phyloP scores from a whole-genome alignment of 768 basidiomycete genomes.

The Tremella fuciformis region DNA sequence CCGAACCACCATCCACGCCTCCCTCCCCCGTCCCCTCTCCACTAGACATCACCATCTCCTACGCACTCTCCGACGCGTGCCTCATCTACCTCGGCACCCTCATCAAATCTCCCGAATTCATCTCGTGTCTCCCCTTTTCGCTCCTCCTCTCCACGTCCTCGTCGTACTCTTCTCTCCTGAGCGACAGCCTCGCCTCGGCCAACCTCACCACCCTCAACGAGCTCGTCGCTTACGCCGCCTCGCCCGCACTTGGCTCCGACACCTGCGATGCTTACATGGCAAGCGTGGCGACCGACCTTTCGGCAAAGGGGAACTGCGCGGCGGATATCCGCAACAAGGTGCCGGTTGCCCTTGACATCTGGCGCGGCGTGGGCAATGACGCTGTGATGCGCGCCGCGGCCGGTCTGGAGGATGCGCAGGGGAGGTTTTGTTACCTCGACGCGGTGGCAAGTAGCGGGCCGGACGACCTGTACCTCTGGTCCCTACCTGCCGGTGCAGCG shows the following conservation, averaged over 20 bases:
- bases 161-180: conserved; percentile 30
- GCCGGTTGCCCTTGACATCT: conserved; percentile 23
- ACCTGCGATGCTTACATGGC: conserved; percentile 29
- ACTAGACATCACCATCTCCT: conserved; percentile 36
- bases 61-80: conserved; percentile 29
- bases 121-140: conserved; percentile 41
- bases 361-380: conserved; percentile 32
- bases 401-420: conserved; percentile 26
- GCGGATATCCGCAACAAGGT: conserved; percentile 25
- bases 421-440: conserved; percentile 41
- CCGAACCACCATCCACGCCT: conserved; percentile 14
- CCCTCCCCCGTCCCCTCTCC: conserved; percentile 35
- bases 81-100: conserved; percentile 34
- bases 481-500: conserved; percentile 34
- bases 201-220: conserved; percentile 34
- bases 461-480: conserved; percentile 46
- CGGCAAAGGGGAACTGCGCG: conserved; percentile 27
- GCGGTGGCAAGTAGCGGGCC: conserved; percentile 25
- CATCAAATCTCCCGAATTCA: conserved; percentile 28
- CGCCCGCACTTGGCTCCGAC: conserved; percentile 18
- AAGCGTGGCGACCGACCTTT: conserved; percentile 10
- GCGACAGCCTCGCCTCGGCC: conserved; percentile 12
- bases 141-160: conserved; percentile 42
- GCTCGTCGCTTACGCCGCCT: conserved; percentile 26
- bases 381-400: conserved; percentile 28